A percentile compares a stretch with the other conserved stretches of the same genome.
phyloP scores from a whole-genome alignment of 1,139 yeast species.

The Meyerozyma smithsonii region DNA sequence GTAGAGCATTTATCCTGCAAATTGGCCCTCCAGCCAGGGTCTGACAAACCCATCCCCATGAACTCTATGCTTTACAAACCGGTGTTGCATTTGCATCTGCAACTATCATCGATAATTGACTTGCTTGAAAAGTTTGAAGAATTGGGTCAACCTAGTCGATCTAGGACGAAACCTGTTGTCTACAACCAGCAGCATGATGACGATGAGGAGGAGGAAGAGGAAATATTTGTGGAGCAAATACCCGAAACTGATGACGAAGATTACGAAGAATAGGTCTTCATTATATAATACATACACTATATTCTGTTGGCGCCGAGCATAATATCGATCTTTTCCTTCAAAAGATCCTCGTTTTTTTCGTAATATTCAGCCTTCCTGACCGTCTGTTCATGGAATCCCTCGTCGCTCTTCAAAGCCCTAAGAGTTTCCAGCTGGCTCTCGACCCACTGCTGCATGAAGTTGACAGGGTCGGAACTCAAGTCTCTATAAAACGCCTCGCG shows the following conservation, averaged over 20 bases:
- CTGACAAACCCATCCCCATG: slow-evolving; percentile 14
- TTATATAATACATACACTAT: slow-evolving; percentile 7
- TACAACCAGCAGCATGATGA: slow-evolving; percentile 10
- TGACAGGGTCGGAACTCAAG: slow-evolving; percentile 71
- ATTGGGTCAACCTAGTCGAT: neutral
- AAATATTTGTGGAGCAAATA: slow-evolving; percentile 7
- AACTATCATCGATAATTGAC: slow-evolving; percentile 9
- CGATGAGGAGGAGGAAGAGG: slow-evolving; percentile 13
- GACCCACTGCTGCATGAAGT: slow-evolving; percentile 68
- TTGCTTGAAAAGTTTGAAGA: slow-evolving; percentile 8
- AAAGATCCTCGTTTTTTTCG: slow-evolving; percentile 58
- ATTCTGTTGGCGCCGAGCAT: slow-evolving; percentile 43
- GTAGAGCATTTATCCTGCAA: slow-evolving; percentile 21
- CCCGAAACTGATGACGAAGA: slow-evolving; percentile 10
- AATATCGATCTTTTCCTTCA: slow-evolving; percentile 73
- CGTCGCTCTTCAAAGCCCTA: slow-evolving; percentile 77
- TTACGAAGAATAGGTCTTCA: neutral
- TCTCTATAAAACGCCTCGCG: slow-evolving; percentile 61
- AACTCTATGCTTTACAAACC: slow-evolving; percentile 26
- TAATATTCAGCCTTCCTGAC: slow-evolving; percentile 83
- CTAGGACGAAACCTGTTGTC: slow-evolving; percentile 9
- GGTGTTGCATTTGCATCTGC: slow-evolving; percentile 19
- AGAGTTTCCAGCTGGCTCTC: slow-evolving; percentile 72
- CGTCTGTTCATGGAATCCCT: slow-evolving; percentile 84
- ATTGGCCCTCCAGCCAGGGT: slow-evolving; percentile 14